Evolutionary conservation across 176 grass and related monocot species (phyloP).

Genomic region (Areca catechu): DNA sequence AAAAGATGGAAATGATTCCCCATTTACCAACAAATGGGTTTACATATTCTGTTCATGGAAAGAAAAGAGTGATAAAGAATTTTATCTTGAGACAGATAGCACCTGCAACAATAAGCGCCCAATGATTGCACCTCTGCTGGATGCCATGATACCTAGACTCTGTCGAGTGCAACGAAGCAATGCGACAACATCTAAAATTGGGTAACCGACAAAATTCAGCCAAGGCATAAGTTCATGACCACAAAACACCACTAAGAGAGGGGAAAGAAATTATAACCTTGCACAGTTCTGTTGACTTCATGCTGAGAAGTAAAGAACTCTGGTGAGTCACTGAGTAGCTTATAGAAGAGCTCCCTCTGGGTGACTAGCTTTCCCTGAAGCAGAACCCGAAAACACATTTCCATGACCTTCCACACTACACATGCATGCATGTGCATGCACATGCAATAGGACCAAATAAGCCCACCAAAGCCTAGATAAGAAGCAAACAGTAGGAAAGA

Average conservation of each 20-base stretch:
- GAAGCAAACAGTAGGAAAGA: background rate
- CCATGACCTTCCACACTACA: constrained; percentile 91
- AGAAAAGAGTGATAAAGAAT: too few species aligned
- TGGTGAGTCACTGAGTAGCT: constrained; percentile 55
- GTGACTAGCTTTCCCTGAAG: constrained; percentile 68
- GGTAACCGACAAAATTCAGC: background rate
- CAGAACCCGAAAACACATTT: constrained; percentile 69
- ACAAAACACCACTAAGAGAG: background rate
- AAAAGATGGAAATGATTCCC: too few species aligned
- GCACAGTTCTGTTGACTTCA: constrained; percentile 54
- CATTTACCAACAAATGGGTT: too few species aligned
- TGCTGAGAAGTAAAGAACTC: constrained; percentile 66
- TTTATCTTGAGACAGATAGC: background rate
- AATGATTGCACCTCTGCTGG: constrained; percentile 70
- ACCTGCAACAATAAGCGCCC: constrained; percentile 69
- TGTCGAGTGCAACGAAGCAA: constrained; percentile 81
- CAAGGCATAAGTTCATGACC: background rate
- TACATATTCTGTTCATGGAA: too few species aligned
- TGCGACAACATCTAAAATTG: constrained; percentile 64
- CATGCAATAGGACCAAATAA: constrained; percentile 1
- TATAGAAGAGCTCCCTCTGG: constrained; percentile 81
- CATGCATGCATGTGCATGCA: too few species aligned
- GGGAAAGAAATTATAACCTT: constrained; percentile 29
- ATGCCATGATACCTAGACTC: constrained; percentile 87
- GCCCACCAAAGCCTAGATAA: background rate